Percentiles rank a stretch among this genome's conserved stretches.
Evolutionary conservation across 2,329 filamentous ascomycete genomes (phyloP).

Genomic region (Volutella citrinella): DNA sequence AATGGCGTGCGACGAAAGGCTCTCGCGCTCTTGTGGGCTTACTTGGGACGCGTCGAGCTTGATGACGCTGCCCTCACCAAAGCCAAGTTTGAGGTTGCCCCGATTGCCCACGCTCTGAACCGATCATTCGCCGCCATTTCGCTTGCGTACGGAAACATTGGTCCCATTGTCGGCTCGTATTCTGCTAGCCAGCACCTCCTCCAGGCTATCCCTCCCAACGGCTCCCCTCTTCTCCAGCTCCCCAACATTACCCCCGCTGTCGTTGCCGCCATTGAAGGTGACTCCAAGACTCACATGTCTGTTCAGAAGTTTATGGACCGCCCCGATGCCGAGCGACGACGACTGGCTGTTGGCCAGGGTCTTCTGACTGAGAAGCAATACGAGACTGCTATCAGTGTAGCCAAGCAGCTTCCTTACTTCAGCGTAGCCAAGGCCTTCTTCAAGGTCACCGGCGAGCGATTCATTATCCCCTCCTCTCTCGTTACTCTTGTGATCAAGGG

Average conservation of each 20-base stretch:
- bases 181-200: constrained; percentile 81
- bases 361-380: constrained; percentile 78
- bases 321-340: constrained; percentile 69
- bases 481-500: constrained; percentile 95
- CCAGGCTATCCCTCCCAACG: constrained; percentile 79
- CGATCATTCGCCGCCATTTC: constrained; percentile 84
- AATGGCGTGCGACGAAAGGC: constrained; percentile 79
- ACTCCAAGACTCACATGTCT: constrained; percentile 70
- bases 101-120: constrained; percentile 80
- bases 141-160: constrained; percentile 81
- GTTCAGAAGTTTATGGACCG: constrained; percentile 89
- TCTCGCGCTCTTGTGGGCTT: constrained; percentile 89
- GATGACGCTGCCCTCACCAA: constrained; percentile 73
- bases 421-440: constrained; percentile 92
- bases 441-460: constrained; percentile 94
- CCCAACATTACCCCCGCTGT: constrained; percentile 75
- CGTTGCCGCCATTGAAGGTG: constrained; percentile 67
- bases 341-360: constrained; percentile 65
- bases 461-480: constrained; percentile 86
- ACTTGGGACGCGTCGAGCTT: constrained; percentile 83
- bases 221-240: constrained; percentile 87
- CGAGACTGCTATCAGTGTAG: constrained; percentile 69
- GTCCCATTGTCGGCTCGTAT: constrained; percentile 79
- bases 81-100: constrained; percentile 86
- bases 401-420: constrained; percentile 79